Evolutionary conservation across 768 basidiomycete genomes (phyloP), one percentile per base, ranked within the genome.

Genomic region (Fomitopsis serialis): DNA sequence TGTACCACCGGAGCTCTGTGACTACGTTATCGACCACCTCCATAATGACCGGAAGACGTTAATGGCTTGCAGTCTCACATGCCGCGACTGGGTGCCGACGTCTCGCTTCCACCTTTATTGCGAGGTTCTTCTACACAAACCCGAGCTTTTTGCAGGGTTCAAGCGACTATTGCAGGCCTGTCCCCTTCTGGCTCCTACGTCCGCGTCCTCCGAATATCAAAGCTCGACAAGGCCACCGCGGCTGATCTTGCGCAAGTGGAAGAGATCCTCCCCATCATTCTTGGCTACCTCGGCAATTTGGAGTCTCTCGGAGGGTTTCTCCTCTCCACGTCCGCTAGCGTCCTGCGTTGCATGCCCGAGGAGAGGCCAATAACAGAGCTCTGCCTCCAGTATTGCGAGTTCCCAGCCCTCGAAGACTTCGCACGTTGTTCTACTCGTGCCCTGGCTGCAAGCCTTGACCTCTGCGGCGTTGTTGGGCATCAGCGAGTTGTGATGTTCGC

Each of bases 1-100:
- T 12, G 53, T 77, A 15, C 75, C 76, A 13, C 61, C 65, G 40
- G 69, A 70, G 57, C 59, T 70, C 46, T 58, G 59, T 42, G 68
- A 70, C 59, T 62, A 58, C 45, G 61, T 71, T 37, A 58, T 71
- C 55, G 68, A 71, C 59, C 64, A 60, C 49, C 64, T 71, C 29
- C 61, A 71, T 57, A 54, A 63, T 27, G 64, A 71, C 40, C 51
- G 51, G 15, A 42, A 24, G 1, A 27, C 66, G 13, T 60, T 71
- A 24, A 48, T 46, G 22, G 56, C 57, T 1, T 66, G 64, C 45
- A 58, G 59, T 6, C 57, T 66, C 27, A 58, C 63, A 17, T 66
- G 61, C 42, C 63, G 63, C 2, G 37, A 57, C 11, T 68, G 65
- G 65, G 58, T 63, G n/a, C 65, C 65, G 3, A 58, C 67, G 2